These are phyloP conservation scores for Boletus vinaceobasis DNA, from an alignment of 768 basidiomycete species.

Conservation along the genomic window DNA sequence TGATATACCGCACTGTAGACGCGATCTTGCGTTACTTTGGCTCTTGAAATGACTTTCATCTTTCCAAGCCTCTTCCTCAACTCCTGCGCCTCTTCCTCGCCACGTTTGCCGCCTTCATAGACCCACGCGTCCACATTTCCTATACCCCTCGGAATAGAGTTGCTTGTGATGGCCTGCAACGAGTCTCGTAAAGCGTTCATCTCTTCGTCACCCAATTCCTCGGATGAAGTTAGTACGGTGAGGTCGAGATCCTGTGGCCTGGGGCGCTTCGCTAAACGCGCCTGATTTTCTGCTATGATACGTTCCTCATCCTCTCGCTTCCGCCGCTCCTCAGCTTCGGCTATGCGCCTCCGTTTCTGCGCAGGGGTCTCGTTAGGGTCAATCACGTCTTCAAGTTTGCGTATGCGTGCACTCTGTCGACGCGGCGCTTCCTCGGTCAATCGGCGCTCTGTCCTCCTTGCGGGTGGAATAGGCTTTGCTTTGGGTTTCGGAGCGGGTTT, in stretches of 20 bases:
- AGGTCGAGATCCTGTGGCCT: constrained; percentile 67
- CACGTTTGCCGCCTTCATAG: constrained; percentile 45
- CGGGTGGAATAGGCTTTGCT: constrained; percentile 61
- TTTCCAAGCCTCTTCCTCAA: constrained; percentile 52
- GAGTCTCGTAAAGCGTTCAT: constrained; percentile 43
- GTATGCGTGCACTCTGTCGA: constrained; percentile 65
- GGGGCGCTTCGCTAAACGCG: constrained; percentile 61
- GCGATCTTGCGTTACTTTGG: constrained; percentile 74
- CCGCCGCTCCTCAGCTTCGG: constrained; percentile 52
- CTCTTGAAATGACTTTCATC: constrained; percentile 67
- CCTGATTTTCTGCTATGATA: constrained; percentile 58
- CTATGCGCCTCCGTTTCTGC: constrained; percentile 66
- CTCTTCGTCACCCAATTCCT: constrained; percentile 45
- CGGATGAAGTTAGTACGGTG: constrained; percentile 44
- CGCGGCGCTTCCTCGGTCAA: constrained; percentile 45
- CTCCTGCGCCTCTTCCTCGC: constrained; percentile 47
- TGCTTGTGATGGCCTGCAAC: constrained; percentile 40
- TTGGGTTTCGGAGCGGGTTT: constrained; percentile 38
- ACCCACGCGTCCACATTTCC: constrained; percentile 50
- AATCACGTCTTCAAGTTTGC: constrained; percentile 32
- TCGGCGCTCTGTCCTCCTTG: constrained; percentile 54
- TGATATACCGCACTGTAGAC: constrained; percentile 80
- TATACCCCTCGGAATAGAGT: constrained; percentile 36
- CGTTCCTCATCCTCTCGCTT: constrained; percentile 61
- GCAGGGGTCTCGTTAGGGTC: constrained; percentile 65